Base-by-base conservation (phyloP, 225 moss, liverwort and hornwort genomes). In the Pseudoscleropodium purum region DNA sequence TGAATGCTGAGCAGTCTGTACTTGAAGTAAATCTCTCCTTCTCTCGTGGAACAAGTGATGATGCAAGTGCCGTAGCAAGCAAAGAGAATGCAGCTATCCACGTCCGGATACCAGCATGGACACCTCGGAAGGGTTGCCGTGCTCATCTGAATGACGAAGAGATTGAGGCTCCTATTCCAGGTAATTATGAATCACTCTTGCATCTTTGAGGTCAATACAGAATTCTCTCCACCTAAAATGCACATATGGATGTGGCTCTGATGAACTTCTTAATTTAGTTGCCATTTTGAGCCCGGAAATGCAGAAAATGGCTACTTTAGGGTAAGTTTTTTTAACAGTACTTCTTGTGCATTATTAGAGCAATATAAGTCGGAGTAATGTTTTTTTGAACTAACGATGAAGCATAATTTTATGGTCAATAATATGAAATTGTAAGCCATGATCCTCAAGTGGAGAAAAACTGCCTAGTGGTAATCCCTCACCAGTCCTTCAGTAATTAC, bases 11-110 rank as follows among this genome's bases (percentile, higher is more conserved):
- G 68, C 88, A 94, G 88, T 93, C 93, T 59, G 87, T 84, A 87
- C 92, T 97, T 60, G 94, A 94, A 82, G 92, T 96, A 61, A 93
- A 72, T 5, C 68, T 97, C 81, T 82, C 91, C 29, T 92, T 99
- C 87, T 91, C 91, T 73, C 86, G 49, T 65, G 82, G 85, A 88
- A 82, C 87, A 54, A 64, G 75, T 37, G 72, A 49, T 64, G 82
- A 90, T 91, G 92, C 91, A 70, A 79, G 89, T 87, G 81, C 87
- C 60, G 65, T 79, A 36, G 87, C 84, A 80, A 89, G 73, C n/a
- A 79, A 85, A 65, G 75, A 82, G 82, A 76, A 73, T 75, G 82
- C 90, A 85, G 47, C 82, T 89, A 82, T 93, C n/a, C 90, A 93
- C 76, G 78, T 93, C 70, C 92, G 94, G 67, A 90, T 93, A 75